A percentile compares a stretch with the other conserved stretches of the same genome.
These are phyloP conservation scores for Aspergillus kassunensis DNA, from an alignment of 495 filamentous ascomycete species.

Conservation along the genomic window DNA sequence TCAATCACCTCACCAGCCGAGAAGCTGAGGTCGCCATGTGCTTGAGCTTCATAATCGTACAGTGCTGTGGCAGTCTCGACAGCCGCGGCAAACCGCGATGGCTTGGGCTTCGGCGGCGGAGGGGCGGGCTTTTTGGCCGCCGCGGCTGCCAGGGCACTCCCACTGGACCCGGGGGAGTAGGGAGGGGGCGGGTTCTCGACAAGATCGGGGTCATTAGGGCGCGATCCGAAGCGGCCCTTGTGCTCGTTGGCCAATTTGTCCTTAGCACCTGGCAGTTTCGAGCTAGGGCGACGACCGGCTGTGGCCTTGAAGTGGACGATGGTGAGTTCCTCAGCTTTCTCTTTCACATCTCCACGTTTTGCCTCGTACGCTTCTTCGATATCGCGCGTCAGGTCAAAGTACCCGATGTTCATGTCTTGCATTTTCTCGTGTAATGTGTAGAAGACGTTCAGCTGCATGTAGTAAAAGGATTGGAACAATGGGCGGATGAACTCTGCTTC, in stretches of 20 bases:
- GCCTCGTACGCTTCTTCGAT: constrained; percentile 84
- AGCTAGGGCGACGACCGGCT: constrained; percentile 48
- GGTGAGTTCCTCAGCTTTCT: constrained; percentile 71
- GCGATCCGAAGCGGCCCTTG: constrained; percentile 32
- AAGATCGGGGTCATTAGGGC: constrained; percentile 42
- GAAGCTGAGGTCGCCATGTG: constrained; percentile 92
- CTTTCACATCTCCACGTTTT: constrained; percentile 83
- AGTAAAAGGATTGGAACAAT: constrained; percentile 98
- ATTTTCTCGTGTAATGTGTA: constrained; percentile 98
- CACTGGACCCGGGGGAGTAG: constrained; percentile 50
- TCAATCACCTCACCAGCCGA: constrained; percentile 87
- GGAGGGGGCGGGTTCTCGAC: constrained; percentile 67
- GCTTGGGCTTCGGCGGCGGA: constrained; percentile 90
- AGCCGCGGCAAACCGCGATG: constrained; percentile 63
- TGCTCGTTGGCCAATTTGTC: constrained; percentile 34
- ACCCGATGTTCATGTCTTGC: constrained; percentile 93
- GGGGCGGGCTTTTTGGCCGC: constrained; percentile 85
- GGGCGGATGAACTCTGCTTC: constrained; percentile 96
- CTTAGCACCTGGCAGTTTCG: constrained; percentile 49
- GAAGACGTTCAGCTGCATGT: constrained; percentile 99
- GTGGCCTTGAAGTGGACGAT: constrained; percentile 86
- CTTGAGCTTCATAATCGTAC: constrained; percentile 96
- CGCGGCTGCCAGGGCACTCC: constrained; percentile 57
- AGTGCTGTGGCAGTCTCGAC: constrained; percentile 75
- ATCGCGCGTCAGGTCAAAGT: constrained; percentile 88